A percentile compares a stretch with the other conserved stretches of the same genome.
Conservation (phyloP, 441 rosid genomes). For the Brassica balearica region DNA sequence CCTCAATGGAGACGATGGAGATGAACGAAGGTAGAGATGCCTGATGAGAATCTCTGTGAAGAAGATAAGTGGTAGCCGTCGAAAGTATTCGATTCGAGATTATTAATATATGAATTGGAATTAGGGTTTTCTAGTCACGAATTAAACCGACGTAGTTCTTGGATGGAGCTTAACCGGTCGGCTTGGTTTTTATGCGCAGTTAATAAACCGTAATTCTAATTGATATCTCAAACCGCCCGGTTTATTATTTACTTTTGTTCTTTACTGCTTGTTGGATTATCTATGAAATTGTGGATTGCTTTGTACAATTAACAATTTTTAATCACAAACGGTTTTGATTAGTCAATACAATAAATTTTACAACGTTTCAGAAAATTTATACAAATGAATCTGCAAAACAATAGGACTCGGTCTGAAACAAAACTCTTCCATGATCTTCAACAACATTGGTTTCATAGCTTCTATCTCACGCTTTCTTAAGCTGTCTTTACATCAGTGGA, state of each 20-base stretch:
- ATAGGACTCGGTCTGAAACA: too few species aligned
- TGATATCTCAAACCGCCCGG: neutral
- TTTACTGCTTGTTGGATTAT: neutral
- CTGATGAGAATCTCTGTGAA: neutral
- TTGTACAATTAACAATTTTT: neutral
- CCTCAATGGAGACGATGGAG: constrained; percentile 25
- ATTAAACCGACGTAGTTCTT: neutral
- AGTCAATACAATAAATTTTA: neutral
- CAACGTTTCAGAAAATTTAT: neutral
- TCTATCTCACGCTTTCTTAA: constrained; percentile 36
- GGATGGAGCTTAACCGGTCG: neutral
- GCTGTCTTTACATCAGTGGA: constrained; percentile 48
- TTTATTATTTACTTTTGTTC: neutral
- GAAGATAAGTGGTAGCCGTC: constrained; percentile 4
- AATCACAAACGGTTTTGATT: neutral
- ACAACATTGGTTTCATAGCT: constrained; percentile 10
- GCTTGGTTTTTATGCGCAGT: neutral
- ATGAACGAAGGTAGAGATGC: neutral
- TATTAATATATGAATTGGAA: neutral
- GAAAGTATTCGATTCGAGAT: neutral
- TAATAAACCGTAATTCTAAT: neutral
- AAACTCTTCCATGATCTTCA: too few species aligned
- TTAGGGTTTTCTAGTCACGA: constrained; percentile 18
- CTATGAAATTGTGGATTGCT: neutral
- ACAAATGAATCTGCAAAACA: constrained; percentile 18